Percentiles rank a stretch among this genome's conserved stretches.
phyloP scores from a whole-genome alignment of 192 early-diverging fungal species.

The Backusella tarrabulga region DNA sequence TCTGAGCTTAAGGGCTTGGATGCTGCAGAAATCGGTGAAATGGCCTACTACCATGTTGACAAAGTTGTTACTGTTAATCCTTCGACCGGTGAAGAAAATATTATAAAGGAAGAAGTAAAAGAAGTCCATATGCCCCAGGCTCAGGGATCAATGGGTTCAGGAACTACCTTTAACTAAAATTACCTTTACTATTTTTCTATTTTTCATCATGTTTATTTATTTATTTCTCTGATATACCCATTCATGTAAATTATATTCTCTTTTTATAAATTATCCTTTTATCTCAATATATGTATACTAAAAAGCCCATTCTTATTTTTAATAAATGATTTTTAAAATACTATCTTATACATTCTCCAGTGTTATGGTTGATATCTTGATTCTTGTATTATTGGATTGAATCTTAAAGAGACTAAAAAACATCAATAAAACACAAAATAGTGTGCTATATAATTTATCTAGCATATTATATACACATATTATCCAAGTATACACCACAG shows the following conservation, averaged over 20 bases:
- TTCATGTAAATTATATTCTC: not conserved
- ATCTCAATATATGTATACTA: not conserved
- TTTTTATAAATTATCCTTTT: not conserved
- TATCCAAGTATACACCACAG: no score
- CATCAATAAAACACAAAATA: no score
- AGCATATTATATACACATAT: no score
- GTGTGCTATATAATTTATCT: no score
- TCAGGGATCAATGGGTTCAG: slow-evolving; percentile 22
- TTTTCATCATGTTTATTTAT: not conserved
- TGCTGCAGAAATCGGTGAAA: slow-evolving; percentile 81
- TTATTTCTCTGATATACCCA: not conserved
- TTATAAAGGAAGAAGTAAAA: slow-evolving; percentile 23
- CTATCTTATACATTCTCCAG: not conserved
- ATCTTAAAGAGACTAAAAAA: no score
- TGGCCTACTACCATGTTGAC: slow-evolving; percentile 48
- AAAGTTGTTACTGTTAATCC: slow-evolving; percentile 42
- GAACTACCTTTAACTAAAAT: not conserved
- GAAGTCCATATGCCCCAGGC: slow-evolving; percentile 1
- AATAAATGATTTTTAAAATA: not conserved
- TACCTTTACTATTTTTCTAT: not conserved
- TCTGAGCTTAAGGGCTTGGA: slow-evolving; percentile 74
- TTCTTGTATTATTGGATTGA: no score
- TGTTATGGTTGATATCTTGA: not conserved
- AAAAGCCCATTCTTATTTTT: not conserved
- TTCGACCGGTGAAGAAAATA: slow-evolving; percentile 25